Percentiles rank a stretch among this genome's conserved stretches.
These are phyloP conservation scores for Chenopodium berlandieri DNA, from an alignment of 148 eudicot genomes.

Conservation along the genomic window DNA sequence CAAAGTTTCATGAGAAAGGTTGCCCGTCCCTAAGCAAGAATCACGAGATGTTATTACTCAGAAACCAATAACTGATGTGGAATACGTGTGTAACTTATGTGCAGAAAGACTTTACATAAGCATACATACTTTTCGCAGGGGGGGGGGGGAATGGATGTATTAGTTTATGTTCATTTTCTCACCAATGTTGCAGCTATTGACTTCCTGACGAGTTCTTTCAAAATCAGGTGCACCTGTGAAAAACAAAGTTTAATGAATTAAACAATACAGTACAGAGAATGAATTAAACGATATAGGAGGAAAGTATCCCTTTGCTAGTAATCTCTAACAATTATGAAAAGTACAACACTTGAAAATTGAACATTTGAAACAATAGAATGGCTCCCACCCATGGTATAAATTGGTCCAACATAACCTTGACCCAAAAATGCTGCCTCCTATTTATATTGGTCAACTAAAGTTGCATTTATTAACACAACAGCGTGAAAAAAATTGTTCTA, in stretches of 20 bases:
- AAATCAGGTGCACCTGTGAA: conserved; percentile 77
- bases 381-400: not conserved
- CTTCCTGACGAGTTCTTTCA: conserved; percentile 96
- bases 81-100: too few relatives aligned
- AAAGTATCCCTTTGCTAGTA: not conserved
- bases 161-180: conserved; percentile 15
- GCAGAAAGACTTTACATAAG: too few relatives aligned
- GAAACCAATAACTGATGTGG: not conserved
- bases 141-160: too few relatives aligned
- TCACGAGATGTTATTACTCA: not conserved
- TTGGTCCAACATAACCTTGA: not conserved
- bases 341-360: not conserved
- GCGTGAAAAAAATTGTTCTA: not conserved
- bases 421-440: not conserved
- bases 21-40: not conserved
- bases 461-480: not conserved
- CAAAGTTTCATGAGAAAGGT: too few relatives aligned
- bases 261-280: not conserved
- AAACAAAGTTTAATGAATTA: not conserved
- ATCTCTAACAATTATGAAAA: not conserved
- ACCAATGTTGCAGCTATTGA: conserved; percentile 79
- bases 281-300: not conserved
- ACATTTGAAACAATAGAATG: not conserved
- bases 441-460: not conserved
- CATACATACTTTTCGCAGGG: too few relatives aligned